Evolutionary conservation across 371 early-diverging fungal genomes (phyloP), one percentile per base, ranked within the genome.

Genomic region (Lichtheimia ramosa): DNA sequence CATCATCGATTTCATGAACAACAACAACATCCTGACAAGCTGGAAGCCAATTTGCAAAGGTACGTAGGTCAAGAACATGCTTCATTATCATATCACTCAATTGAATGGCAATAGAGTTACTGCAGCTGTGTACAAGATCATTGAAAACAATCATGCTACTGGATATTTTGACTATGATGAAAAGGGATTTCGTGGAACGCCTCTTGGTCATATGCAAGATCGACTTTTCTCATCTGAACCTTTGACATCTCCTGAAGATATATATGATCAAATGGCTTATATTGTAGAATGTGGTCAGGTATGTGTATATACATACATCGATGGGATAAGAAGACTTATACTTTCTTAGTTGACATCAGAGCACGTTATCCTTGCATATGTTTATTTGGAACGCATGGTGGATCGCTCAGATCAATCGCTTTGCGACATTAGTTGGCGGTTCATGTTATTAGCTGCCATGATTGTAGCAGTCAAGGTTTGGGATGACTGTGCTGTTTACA

Each of bases 401-500:
- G 69, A 69, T 2, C 73, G 72, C n/a, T 85, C 90, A 0, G 69
- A 74, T 0, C 70, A 92, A 43, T 73, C 77, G 3, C 69, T 92
- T 25, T 84, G 85, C 48, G 81, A 87, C 12, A 74, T 70, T 55
- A 93, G 89, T 56, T 93, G 93, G 92, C 83, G 88, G 5, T 67
- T 89, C 14, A 79, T 84, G n/a, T 65, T 89, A 2, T 75, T 93
- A 12, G 88, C 89, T 0, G 87, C 82, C 0, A 61, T 92, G 14
- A 56, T 93, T 18, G 71, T 89, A 15, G 89, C 92, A 2, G 82
- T 88, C 51, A 93, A 93, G 66, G 91, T 92, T 0, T 93, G 92
- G 94, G 94, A 93, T 63, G 94, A 93, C 61, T 88, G 90, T 58
- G 92, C 94, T 2, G 89, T 93, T 18, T 93, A 89, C 82, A 93